phyloP scores from a whole-genome alignment of 2,329 filamentous ascomycete genomes.

The Alternaria ethzedia region DNA sequence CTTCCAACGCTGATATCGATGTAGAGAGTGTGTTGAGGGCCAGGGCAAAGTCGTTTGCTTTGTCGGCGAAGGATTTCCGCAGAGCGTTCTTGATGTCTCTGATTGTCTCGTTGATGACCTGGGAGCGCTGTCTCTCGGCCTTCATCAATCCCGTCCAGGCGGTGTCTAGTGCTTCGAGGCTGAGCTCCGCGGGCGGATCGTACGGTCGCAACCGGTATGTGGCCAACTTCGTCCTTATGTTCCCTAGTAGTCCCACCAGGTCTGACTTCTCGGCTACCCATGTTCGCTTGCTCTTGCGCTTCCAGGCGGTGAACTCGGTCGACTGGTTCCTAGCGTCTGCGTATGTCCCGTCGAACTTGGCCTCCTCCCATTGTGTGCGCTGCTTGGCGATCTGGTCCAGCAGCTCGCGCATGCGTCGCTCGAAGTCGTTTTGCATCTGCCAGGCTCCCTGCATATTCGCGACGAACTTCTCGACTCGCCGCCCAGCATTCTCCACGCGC shows the following conservation, averaged over 20 bases:
- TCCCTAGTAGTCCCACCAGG: constrained; percentile 87
- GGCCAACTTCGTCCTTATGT: constrained; percentile 98
- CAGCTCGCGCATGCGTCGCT: constrained; percentile 85
- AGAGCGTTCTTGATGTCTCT: constrained; percentile 97
- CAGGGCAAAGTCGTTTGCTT: constrained; percentile 96
- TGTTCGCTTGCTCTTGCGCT: constrained; percentile 84
- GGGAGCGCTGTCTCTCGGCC: constrained; percentile 85
- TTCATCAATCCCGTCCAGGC: constrained; percentile 83
- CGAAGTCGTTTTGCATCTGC: constrained; percentile 99
- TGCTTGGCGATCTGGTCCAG: constrained; percentile 77
- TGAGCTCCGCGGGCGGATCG: constrained; percentile 83
- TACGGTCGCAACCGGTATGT: constrained; percentile 93
- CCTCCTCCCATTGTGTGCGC: constrained; percentile 75
- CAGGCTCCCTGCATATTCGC: constrained; percentile 98
- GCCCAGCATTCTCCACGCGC: constrained; percentile 94
- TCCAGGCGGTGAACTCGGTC: constrained; percentile 83
- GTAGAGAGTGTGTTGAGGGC: constrained; percentile 93
- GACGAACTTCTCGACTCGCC: constrained; percentile 97
- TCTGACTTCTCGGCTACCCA: constrained; percentile 99
- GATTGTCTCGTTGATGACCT: constrained; percentile 97
- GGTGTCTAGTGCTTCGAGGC: constrained; percentile 78
- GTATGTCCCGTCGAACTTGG: constrained; percentile 90
- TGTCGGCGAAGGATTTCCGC: constrained; percentile 91
- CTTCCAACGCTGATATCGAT: constrained; percentile 95
- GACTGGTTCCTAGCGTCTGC: constrained; percentile 88